Percentiles rank a stretch among this genome's conserved stretches.
phyloP scores from a whole-genome alignment of 2,329 filamentous ascomycete species.

The Aspergillus amoenus region DNA sequence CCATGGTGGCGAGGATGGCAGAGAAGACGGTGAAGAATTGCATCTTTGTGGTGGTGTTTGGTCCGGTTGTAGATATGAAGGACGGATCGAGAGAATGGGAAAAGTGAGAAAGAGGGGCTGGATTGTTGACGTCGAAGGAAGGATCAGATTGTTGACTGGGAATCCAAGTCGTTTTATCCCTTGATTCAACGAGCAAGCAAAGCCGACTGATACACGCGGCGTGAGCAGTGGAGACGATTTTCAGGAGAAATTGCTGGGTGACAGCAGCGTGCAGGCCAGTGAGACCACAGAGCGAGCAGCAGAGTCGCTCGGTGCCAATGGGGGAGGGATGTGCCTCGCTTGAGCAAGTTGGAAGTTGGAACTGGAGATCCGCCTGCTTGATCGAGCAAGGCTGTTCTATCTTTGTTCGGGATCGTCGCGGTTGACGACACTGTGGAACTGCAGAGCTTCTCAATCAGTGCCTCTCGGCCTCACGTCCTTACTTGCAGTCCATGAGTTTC shows the following conservation, averaged over 20 bases:
- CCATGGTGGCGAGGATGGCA: neutral
- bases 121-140: neutral
- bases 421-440: neutral
- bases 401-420: neutral
- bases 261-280: too few species aligned
- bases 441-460: neutral
- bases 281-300: too few species aligned
- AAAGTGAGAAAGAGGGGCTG: neutral
- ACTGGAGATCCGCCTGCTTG: too few species aligned
- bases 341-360: neutral
- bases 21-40: conserved; percentile 1
- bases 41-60: neutral
- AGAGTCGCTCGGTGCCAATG: neutral
- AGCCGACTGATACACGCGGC: neutral
- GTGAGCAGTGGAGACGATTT: neutral
- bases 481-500: too few species aligned
- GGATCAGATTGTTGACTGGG: neutral
- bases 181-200: neutral
- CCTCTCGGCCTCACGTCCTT: neutral
- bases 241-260: neutral
- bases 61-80: neutral
- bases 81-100: too few species aligned
- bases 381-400: neutral
- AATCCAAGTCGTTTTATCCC: neutral
- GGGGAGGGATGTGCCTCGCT: neutral